phyloP scores from a whole-genome alignment of 441 rosid genomes.

The Manihot esculenta region DNA sequence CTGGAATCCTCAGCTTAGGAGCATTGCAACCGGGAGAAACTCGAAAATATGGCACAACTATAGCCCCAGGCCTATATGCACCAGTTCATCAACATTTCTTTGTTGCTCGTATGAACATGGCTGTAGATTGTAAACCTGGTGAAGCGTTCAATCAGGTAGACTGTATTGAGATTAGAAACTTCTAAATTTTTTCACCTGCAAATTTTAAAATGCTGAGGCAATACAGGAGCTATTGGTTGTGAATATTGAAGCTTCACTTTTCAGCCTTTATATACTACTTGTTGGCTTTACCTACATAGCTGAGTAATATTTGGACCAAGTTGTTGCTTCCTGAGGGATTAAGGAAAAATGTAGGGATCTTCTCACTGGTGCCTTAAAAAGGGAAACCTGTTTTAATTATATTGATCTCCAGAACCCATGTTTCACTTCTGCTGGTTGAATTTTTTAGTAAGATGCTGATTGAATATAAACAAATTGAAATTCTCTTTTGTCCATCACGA shows the following conservation, averaged over 20 bases:
- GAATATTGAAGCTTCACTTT: neutral
- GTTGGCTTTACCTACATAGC: neutral
- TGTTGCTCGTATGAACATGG: constrained; percentile 89
- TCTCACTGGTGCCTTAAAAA: neutral
- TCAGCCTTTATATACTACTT: neutral
- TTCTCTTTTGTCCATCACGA: too few species aligned
- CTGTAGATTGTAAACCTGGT: constrained; percentile 79
- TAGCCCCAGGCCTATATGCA: constrained; percentile 83
- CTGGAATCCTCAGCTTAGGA: constrained; percentile 87
- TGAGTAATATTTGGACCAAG: neutral
- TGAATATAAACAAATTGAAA: too few species aligned
- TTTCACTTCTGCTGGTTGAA: too few species aligned
- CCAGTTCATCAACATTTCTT: constrained; percentile 93
- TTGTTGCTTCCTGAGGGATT: neutral
- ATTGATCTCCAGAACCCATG: neutral
- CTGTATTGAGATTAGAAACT: constrained; percentile 11
- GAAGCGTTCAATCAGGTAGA: constrained; percentile 83
- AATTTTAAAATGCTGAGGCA: neutral
- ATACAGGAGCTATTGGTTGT: neutral
- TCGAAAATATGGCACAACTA: constrained; percentile 81
- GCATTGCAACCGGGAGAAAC: constrained; percentile 80
- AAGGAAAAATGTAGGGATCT: neutral
- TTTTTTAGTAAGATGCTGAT: too few species aligned
- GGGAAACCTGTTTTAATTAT: neutral
- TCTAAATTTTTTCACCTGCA: neutral